phyloP scores from a whole-genome alignment of 176 grass and related monocot species.

The Phoenix dactylifera region DNA sequence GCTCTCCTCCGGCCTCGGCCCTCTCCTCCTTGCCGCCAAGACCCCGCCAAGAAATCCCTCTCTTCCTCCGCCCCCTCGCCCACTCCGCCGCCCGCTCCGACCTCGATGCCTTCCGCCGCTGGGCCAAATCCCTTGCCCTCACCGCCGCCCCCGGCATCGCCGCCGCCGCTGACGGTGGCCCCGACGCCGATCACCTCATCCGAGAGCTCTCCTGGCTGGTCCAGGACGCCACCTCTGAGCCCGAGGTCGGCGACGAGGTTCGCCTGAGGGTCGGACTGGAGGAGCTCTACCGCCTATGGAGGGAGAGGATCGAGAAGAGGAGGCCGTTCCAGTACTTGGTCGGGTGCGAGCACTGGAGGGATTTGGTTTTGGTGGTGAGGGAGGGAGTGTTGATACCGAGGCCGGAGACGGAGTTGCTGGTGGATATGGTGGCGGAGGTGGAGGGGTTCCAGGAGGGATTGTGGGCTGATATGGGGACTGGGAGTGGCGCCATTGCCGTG shows the following conservation, averaged over 20 bases:
- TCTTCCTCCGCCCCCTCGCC: slow-evolving; percentile 64
- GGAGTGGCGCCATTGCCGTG: slow-evolving; percentile 68
- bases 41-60: slow-evolving; percentile 11
- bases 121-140: slow-evolving; percentile 34
- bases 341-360: slow-evolving; percentile 90
- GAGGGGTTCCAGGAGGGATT: slow-evolving; percentile 40
- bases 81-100: slow-evolving; percentile 21
- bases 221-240: slow-evolving; percentile 28
- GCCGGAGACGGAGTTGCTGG: slow-evolving; percentile 75
- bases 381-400: slow-evolving; percentile 87
- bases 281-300: slow-evolving; percentile 55
- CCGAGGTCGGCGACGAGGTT: neutral
- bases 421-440: slow-evolving; percentile 37
- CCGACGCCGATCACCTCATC: slow-evolving; percentile 38
- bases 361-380: slow-evolving; percentile 49
- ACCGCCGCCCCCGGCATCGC: slow-evolving; percentile 11
- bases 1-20: slow-evolving; percentile 3
- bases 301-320: slow-evolving; percentile 26
- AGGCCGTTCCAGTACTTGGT: slow-evolving; percentile 90
- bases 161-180: slow-evolving; percentile 9
- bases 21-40: neutral
- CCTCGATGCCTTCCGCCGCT: slow-evolving; percentile 44
- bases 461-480: slow-evolving; percentile 83
- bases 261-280: slow-evolving; percentile 43
- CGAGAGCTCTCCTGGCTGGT: slow-evolving; percentile 80